A percentile compares a stretch with the other conserved stretches of the same genome.
Conservation (phyloP, 108 stramenopile genomes). For the Skeletonema tropicum region DNA sequence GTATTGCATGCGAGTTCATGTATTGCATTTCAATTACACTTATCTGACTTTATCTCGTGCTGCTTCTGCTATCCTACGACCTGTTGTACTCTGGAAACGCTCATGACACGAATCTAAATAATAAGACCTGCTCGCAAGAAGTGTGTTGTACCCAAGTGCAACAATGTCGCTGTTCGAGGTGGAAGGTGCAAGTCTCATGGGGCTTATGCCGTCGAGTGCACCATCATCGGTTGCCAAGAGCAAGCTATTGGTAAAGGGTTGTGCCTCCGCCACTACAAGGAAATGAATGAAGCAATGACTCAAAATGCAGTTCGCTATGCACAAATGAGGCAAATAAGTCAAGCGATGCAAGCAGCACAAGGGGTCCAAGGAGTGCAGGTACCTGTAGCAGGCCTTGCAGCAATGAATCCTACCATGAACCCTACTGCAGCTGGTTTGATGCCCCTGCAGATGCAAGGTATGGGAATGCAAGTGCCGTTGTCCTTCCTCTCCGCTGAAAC, state of each 20-base stretch:
- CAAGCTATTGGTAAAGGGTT: background rate
- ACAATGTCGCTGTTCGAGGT: conserved; percentile 28
- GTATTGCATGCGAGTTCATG: too few species aligned
- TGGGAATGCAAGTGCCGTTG: background rate
- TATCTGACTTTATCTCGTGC: too few species aligned
- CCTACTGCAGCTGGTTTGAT: background rate
- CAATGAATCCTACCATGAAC: conserved; percentile 1
- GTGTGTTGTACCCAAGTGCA: conserved; percentile 12
- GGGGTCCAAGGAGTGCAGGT: background rate
- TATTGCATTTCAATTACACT: too few species aligned
- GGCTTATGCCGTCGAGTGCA: conserved; percentile 17
- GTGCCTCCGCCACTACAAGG: conserved; percentile 6
- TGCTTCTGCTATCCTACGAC: too few species aligned
- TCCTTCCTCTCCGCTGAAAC: background rate
- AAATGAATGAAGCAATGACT: background rate
- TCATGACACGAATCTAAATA: too few species aligned
- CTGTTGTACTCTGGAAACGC: too few species aligned
- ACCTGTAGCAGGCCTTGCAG: background rate
- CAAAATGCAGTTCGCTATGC: background rate
- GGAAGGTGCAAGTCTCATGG: conserved; percentile 31
- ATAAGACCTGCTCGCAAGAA: conserved; percentile 16
- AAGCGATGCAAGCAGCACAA: conserved; percentile 6
- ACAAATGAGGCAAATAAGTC: background rate
- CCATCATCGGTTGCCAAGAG: background rate
- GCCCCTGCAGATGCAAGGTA: background rate